Base-by-base conservation (phyloP, 495 filamentous ascomycete genomes). In the Cenococcum geophilum region DNA sequence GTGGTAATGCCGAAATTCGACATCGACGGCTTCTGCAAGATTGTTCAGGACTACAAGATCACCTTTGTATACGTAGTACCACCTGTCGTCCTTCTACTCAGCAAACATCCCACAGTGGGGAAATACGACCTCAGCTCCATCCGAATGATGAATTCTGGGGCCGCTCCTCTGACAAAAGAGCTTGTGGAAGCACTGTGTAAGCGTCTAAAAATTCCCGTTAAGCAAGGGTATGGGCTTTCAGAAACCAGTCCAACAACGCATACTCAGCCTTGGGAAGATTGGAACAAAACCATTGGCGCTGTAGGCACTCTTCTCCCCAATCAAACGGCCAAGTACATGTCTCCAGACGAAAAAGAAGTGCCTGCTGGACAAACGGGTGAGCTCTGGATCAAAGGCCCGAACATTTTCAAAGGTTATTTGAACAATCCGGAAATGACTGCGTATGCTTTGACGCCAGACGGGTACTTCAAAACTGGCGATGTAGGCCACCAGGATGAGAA, bases 1-100 rank as follows among this genome's bases (percentile, higher is more conserved):
- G 72, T 92, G 1, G 85, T 96, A 9, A 88, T 97, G 83, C 75
- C 86, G 11, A 87, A 87, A 56, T 98, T 97, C 71, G 88, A 92
- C 43, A 77, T 97, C 21, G 83, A 87, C 60, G 82, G 79, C 43
- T 93, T 87, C 74, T 95, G 92, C 70, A 59, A 78, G 18, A 78
- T 85, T 27, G 81, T 97, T 16, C 88, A 97, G 68, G 78, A 85
- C 18, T 79, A 88, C 71, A 78, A 78, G 32, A 82, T 93, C 40
- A 92, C 89, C 12, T 92, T 87, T 71, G 78, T 79, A 49, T 96
- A 92, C 64, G 81, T 93, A 18, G 91, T 91, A 0, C 93, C 93
- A 3, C 93, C 93, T 0, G 82, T 98, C 0, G 79, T 96, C 0
- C 78, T 97, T 0, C 80, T 87, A 0, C 80, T 98, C 3, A 81